Percentiles rank a stretch among this genome's conserved stretches.
Evolutionary conservation across 129 eudicot species (phyloP).

Genomic region (Gnaphalium uliginosum): DNA sequence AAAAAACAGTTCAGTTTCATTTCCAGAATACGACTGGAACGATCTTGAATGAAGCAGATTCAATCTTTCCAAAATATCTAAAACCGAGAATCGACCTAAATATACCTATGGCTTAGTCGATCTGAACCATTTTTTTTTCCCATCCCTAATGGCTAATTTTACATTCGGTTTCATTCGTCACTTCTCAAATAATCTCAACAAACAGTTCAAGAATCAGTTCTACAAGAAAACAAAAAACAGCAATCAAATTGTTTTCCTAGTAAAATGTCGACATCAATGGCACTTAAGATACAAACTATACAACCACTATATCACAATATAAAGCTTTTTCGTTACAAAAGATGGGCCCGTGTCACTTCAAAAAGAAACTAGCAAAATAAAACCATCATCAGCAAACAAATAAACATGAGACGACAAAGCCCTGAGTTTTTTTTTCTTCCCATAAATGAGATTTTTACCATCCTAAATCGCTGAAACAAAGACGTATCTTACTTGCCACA

Average conservation of each 20-base stretch:
- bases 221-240: neutral
- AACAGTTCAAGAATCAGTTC: neutral
- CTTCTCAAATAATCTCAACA: neutral
- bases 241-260: slow-evolving; percentile 5
- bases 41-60: neutral
- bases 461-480: slow-evolving; percentile 28
- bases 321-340: slow-evolving; percentile 18
- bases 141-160: neutral
- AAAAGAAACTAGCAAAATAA: slow-evolving; percentile 33
- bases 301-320: slow-evolving; percentile 43
- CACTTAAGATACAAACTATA: slow-evolving; percentile 39
- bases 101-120: neutral
- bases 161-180: neutral
- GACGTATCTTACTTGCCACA: slow-evolving; percentile 51
- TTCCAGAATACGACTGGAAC: too few species aligned
- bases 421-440: neutral
- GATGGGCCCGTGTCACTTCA: slow-evolving; percentile 29
- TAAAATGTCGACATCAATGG: neutral
- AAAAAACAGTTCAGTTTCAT: neutral
- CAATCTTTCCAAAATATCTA: neutral
- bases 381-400: slow-evolving; percentile 33
- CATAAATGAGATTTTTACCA: slow-evolving; percentile 26
- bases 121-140: neutral
- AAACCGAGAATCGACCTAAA: neutral
- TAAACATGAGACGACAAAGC: slow-evolving; percentile 22